A percentile compares a stretch with the other conserved stretches of the same genome.
phyloP scores from a whole-genome alignment of 73 alveolate species.

The Paramecium tetraurelia region DNA sequence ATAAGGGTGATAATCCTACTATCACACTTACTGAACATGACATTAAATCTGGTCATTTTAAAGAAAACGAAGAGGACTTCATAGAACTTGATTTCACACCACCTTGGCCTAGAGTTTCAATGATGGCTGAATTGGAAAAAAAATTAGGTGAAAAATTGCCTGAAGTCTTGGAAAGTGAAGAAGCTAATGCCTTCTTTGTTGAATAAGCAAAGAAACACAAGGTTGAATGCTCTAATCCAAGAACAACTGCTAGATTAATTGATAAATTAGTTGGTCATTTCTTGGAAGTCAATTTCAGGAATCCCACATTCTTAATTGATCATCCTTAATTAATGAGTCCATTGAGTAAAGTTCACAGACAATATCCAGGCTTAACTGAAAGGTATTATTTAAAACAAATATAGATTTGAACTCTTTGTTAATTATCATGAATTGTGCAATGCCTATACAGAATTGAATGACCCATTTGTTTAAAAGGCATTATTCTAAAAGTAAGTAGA shows the following conservation, averaged over 20 bases:
- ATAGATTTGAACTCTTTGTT: conserved; percentile 90
- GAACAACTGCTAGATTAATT: conserved; percentile 87
- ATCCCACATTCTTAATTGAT: conserved; percentile 97
- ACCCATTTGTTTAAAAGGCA: conserved; percentile 91
- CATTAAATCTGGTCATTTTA: conserved; percentile 29
- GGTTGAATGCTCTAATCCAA: conserved; percentile 87
- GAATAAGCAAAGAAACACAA: conserved; percentile 78
- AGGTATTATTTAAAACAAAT: conserved; percentile 53
- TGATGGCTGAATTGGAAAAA: conserved; percentile 92
- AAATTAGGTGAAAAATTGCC: conserved; percentile 78
- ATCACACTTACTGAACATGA: conserved; percentile 49
- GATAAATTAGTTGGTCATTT: conserved; percentile 96
- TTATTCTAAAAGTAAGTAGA: conserved; percentile 84
- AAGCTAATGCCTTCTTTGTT: conserved; percentile 84
- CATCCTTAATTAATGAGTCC: conserved; percentile 99
- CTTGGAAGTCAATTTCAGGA: conserved; percentile 93
- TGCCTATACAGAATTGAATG: conserved; percentile 98
- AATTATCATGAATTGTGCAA: conserved; percentile 92
- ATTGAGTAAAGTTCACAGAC: conserved; percentile 97
- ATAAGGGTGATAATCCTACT: conserved; percentile 83
- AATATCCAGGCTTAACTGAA: conserved; percentile 86
- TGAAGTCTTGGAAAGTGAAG: conserved; percentile 85
- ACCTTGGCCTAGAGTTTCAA: conserved; percentile 94
- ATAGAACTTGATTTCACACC: conserved; percentile 96
- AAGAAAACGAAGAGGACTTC: conserved; percentile 73